A percentile compares a stretch with the other conserved stretches of the same genome.
phyloP scores from a whole-genome alignment of 2,329 filamentous ascomycete genomes.

The Aciculosporium take region DNA sequence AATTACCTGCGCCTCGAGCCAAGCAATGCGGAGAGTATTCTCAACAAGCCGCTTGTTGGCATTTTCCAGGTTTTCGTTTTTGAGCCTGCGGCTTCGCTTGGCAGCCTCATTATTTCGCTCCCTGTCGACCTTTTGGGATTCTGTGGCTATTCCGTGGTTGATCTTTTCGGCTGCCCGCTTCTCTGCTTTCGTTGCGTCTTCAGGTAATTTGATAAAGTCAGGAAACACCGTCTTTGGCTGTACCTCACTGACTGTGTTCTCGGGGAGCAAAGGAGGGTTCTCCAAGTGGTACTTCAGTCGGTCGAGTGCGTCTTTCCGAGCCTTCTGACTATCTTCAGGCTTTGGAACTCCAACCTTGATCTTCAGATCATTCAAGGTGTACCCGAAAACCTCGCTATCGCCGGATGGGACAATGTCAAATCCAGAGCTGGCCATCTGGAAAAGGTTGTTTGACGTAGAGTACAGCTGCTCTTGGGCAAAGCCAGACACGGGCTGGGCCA shows the following conservation, averaged over 20 bases:
- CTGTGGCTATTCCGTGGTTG: constrained; percentile 16
- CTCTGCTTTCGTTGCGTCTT: not conserved
- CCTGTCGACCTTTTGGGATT: constrained; percentile 14
- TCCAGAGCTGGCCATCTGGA: not conserved
- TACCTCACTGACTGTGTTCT: constrained; percentile 12
- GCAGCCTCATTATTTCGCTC: constrained; percentile 25
- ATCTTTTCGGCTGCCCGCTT: constrained; percentile 7
- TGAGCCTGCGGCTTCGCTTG: constrained; percentile 19
- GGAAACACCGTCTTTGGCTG: constrained; percentile 14
- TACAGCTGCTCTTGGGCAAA: not conserved
- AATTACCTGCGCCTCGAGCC: constrained; percentile 4
- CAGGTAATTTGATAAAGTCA: constrained; percentile 9
- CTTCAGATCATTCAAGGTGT: not conserved
- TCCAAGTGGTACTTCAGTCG: not conserved
- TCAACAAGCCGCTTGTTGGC: constrained; percentile 8
- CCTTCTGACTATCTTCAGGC: not conserved
- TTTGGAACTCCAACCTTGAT: not conserved
- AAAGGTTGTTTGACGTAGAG: not conserved
- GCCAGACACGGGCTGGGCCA: not conserved
- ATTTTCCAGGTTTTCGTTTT: constrained; percentile 7
- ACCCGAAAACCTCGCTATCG: not conserved
- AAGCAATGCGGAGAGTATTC: constrained; percentile 3
- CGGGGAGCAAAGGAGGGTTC: constrained; percentile 16
- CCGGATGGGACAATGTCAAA: not conserved
- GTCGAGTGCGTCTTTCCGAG: not conserved